These are phyloP conservation scores for Samsoniella hepiali DNA, from an alignment of 2,329 filamentous ascomycete species.

Conservation along the genomic window DNA sequence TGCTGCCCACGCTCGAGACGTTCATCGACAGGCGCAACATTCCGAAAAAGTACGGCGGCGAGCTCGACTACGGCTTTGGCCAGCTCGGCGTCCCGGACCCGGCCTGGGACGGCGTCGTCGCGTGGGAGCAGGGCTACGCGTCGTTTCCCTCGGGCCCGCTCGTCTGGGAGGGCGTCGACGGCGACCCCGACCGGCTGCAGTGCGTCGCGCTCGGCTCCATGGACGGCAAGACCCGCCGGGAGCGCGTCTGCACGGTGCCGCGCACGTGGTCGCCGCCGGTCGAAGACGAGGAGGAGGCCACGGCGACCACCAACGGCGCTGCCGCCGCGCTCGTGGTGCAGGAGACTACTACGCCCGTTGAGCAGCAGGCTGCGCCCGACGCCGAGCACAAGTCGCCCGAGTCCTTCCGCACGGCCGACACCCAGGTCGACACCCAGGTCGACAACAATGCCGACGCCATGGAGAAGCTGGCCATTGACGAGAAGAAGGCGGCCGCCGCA, in stretches of 20 bases:
- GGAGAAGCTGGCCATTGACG: slow-evolving; percentile 33
- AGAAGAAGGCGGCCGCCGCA: slow-evolving; percentile 21
- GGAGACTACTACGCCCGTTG: not conserved
- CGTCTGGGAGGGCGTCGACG: slow-evolving; percentile 50
- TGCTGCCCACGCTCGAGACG: slow-evolving; percentile 69
- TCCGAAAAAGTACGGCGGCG: slow-evolving; percentile 84
- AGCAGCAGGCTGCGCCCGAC: not conserved
- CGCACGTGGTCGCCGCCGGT: slow-evolving; percentile 37
- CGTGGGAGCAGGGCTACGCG: slow-evolving; percentile 52
- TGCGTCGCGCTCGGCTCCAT: slow-evolving; percentile 52
- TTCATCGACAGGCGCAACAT: slow-evolving; percentile 84
- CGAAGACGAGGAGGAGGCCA: slow-evolving; percentile 13
- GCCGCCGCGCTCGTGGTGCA: not conserved
- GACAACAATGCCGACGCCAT: slow-evolving; percentile 27
- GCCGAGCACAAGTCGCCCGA: slow-evolving; percentile 21
- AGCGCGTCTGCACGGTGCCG: slow-evolving; percentile 50
- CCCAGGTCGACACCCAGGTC: slow-evolving; percentile 23
- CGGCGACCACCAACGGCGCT: slow-evolving; percentile 15
- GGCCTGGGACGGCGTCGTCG: slow-evolving; percentile 45
- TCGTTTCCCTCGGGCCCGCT: slow-evolving; percentile 56
- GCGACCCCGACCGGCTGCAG: slow-evolving; percentile 44
- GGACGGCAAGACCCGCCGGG: slow-evolving; percentile 42
- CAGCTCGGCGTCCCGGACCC: slow-evolving; percentile 72
- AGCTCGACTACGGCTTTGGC: slow-evolving; percentile 79
- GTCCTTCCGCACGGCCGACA: slow-evolving; percentile 29